Conservation (phyloP, 768 basidiomycete species). For the Wakefieldia striispora region DNA sequence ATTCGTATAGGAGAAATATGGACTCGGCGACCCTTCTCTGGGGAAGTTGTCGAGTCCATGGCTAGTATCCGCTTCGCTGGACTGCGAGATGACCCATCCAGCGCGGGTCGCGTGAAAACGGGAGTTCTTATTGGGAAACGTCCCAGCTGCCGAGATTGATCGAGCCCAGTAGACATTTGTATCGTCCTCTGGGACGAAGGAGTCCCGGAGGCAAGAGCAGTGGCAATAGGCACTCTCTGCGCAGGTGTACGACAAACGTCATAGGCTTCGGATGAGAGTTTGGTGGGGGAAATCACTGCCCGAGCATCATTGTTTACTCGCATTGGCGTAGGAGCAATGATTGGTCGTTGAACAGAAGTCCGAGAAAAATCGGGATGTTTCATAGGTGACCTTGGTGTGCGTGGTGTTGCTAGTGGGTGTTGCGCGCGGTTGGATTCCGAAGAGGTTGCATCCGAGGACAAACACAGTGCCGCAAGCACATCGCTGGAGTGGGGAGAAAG, state of each 20-base stretch:
- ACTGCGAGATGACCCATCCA: conserved; percentile 38
- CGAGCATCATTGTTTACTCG: conserved; percentile 12
- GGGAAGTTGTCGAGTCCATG: conserved; percentile 27
- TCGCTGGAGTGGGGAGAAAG: conserved; percentile 58
- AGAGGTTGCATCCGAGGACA: conserved; percentile 19
- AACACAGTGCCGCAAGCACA: conserved; percentile 39
- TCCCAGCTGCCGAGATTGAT: conserved; percentile 15
- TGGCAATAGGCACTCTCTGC: conserved; percentile 55
- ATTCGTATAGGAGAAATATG: conserved; percentile 17
- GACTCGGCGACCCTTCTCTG: conserved; percentile 12
- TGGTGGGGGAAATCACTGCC: conserved; percentile 28
- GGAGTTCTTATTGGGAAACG: conserved; percentile 22
- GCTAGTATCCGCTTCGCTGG: conserved; percentile 35
- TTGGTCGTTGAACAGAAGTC: conserved; percentile 24
- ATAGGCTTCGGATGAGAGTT: conserved; percentile 34
- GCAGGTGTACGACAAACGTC: conserved; percentile 58
- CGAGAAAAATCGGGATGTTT: conserved; percentile 17
- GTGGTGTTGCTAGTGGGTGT: conserved; percentile 23
- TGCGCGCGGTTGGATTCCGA: conserved; percentile 5
- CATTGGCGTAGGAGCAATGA: conserved; percentile 30
- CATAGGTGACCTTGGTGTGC: conserved; percentile 11
- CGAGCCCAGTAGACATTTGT: conserved; percentile 30
- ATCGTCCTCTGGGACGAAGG: conserved; percentile 47
- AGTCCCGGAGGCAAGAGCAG: conserved; percentile 49
- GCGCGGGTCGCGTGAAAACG: conserved; percentile 42